Evolutionary conservation across 2,329 filamentous ascomycete species (phyloP).

Genomic region (Colletotrichum somersetense): DNA sequence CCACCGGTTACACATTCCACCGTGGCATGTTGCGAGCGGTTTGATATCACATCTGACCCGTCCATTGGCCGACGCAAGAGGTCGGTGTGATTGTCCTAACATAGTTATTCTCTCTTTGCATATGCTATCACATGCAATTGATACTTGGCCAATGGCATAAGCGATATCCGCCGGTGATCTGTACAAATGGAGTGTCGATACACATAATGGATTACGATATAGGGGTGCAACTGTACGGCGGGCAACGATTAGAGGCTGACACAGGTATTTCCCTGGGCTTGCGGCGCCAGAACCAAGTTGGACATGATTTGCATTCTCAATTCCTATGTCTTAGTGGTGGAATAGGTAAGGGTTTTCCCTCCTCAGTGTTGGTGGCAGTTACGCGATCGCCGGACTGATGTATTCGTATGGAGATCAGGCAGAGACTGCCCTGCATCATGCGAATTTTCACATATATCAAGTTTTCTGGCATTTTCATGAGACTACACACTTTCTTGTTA

Average conservation of each 20-base stretch:
- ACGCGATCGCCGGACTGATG: background rate
- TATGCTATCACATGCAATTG: background rate
- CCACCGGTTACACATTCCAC: no score
- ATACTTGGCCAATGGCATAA: background rate
- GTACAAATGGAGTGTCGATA: background rate
- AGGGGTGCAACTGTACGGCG: background rate
- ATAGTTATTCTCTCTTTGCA: background rate
- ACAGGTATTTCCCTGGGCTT: background rate
- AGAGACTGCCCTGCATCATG: background rate
- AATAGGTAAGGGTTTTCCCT: background rate
- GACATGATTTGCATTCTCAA: background rate
- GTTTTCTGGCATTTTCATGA: no score
- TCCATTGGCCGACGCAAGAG: background rate
- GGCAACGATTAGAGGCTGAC: background rate
- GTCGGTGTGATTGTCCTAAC: background rate
- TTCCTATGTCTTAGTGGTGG: background rate
- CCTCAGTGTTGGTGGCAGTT: no score
- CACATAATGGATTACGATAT: background rate
- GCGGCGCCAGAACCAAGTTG: background rate
- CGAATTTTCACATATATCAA: background rate
- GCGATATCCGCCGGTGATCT: background rate
- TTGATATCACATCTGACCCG: background rate
- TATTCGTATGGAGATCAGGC: no score
- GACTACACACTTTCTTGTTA: background rate
- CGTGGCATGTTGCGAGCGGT: background rate